A percentile compares a stretch with the other conserved stretches of the same genome.
Conservation (phyloP, 2,329 filamentous ascomycete genomes). For the Pseudocercospora musae region DNA sequence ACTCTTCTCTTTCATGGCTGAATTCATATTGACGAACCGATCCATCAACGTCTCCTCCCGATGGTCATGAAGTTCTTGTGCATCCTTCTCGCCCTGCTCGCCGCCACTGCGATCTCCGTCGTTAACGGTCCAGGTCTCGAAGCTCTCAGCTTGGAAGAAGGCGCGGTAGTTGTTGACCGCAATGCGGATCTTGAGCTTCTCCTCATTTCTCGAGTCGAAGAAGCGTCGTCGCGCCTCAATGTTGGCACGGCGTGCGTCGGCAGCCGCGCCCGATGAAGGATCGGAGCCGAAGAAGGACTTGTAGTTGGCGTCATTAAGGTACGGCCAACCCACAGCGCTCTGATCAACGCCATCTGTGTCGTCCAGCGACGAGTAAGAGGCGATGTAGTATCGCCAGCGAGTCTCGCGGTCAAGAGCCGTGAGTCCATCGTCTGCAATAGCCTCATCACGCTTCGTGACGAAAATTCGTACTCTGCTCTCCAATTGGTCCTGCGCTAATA, state of each 20-base stretch:
- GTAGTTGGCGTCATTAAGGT: slow-evolving; percentile 39
- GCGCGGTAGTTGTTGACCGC: slow-evolving; percentile 43
- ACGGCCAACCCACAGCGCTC: slow-evolving; percentile 36
- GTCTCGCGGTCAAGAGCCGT: slow-evolving; percentile 48
- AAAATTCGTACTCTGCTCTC: slow-evolving; percentile 69
- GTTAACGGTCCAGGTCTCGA: slow-evolving; percentile 41
- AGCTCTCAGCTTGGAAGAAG: slow-evolving; percentile 42
- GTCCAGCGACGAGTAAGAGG: slow-evolving; percentile 83
- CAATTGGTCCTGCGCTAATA: slow-evolving; percentile 56
- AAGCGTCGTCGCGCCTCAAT: slow-evolving; percentile 18
- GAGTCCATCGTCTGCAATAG: slow-evolving; percentile 65
- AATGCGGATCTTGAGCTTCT: slow-evolving; percentile 46
- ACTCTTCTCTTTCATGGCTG: slow-evolving; percentile 46
- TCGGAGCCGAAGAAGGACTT: slow-evolving; percentile 28
- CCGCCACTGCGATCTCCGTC: slow-evolving; percentile 36
- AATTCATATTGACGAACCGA: slow-evolving; percentile 43
- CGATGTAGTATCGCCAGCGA: slow-evolving; percentile 92
- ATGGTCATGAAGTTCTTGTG: slow-evolving; percentile 34
- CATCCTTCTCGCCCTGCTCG: slow-evolving; percentile 35
- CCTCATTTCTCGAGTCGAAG: slow-evolving; percentile 33
- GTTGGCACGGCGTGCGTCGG: slow-evolving; percentile 5
- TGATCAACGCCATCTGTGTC: slow-evolving; percentile 59
- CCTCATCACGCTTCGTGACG: slow-evolving; percentile 83
- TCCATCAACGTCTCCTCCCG: slow-evolving; percentile 41
- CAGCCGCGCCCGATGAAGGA: slow-evolving; percentile 7